Percentiles rank a stretch among this genome's conserved stretches.
phyloP scores from a whole-genome alignment of 148 eudicot genomes.

The Euryodendron excelsum region DNA sequence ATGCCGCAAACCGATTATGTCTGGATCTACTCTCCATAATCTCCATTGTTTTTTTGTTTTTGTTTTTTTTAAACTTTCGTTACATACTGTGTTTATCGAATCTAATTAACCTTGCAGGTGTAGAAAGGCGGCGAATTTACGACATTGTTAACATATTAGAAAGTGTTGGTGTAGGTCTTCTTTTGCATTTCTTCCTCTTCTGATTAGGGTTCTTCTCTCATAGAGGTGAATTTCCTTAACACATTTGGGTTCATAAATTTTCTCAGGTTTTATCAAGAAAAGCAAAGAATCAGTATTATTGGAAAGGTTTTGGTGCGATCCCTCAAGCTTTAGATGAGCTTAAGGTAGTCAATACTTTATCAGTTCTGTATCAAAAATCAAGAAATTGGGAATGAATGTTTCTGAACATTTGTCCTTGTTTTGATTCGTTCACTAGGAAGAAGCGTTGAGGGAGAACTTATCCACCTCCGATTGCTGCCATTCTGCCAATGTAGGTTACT shows the following conservation, averaged over 20 bases:
- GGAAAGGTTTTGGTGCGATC: conserved; percentile 76
- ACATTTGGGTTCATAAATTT: conserved; percentile 4
- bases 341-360: conserved; percentile 37
- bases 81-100: background rate
- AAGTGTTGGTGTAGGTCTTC: conserved; percentile 73
- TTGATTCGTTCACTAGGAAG: conserved; percentile 22
- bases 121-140: conserved; percentile 84
- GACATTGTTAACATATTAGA: conserved; percentile 88
- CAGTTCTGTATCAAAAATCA: background rate
- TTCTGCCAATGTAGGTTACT: conserved; percentile 31
- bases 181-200: background rate
- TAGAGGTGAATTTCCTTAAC: background rate
- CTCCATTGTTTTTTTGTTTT: background rate
- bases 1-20: conserved; percentile 80
- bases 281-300: conserved; percentile 74
- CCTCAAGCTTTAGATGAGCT: conserved; percentile 63
- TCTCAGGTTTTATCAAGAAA: conserved; percentile 61
- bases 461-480: conserved; percentile 25
- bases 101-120: conserved; percentile 42
- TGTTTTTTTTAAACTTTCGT: background rate
- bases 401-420: background rate
- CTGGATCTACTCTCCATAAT: background rate
- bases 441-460: conserved; percentile 47
- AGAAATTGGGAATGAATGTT: background rate
- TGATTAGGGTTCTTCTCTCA: conserved; percentile 1